phyloP scores from a whole-genome alignment of 176 grass and related monocot genomes.

The Metroxylon sagu region DNA sequence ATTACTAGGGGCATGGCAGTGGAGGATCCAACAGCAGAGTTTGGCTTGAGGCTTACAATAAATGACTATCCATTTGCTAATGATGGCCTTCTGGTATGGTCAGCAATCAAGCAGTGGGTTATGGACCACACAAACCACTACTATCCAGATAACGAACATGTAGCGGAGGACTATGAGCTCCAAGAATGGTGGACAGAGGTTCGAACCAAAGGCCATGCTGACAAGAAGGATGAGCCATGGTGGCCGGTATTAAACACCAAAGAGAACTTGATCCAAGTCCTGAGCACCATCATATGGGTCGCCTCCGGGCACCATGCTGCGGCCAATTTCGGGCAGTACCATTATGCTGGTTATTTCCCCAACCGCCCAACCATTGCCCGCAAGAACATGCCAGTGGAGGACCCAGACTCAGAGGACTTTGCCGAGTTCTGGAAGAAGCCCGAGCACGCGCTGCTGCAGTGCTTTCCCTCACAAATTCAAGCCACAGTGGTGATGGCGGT shows the following conservation, averaged over 20 bases:
- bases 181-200: slow-evolving; percentile 78
- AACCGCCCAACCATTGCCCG: slow-evolving; percentile 61
- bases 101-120: slow-evolving; percentile 50
- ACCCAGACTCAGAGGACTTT: slow-evolving; percentile 16
- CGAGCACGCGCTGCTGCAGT: slow-evolving; percentile 39
- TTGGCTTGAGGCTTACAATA: slow-evolving; percentile 48
- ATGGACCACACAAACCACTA: slow-evolving; percentile 39
- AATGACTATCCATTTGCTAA: slow-evolving; percentile 77
- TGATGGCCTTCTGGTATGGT: slow-evolving; percentile 73
- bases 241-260: slow-evolving; percentile 46
- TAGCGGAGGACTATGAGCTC: slow-evolving; percentile 46
- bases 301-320: slow-evolving; percentile 73
- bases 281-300: slow-evolving; percentile 82
- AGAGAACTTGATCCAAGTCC: slow-evolving; percentile 32
- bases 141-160: slow-evolving; percentile 36
- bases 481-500: slow-evolving; percentile 57
- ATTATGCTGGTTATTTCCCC: slow-evolving; percentile 76
- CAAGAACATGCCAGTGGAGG: slow-evolving; percentile 72
- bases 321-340: slow-evolving; percentile 90
- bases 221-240: slow-evolving; percentile 95
- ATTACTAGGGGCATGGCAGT: slow-evolving; percentile 57
- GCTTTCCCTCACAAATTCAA: slow-evolving; percentile 62
- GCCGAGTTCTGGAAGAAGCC: slow-evolving; percentile 39
- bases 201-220: slow-evolving; percentile 61
- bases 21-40: slow-evolving; percentile 23